Base-by-base conservation (phyloP, 2,329 filamentous ascomycete genomes). In the Apiospora saccharicola region DNA sequence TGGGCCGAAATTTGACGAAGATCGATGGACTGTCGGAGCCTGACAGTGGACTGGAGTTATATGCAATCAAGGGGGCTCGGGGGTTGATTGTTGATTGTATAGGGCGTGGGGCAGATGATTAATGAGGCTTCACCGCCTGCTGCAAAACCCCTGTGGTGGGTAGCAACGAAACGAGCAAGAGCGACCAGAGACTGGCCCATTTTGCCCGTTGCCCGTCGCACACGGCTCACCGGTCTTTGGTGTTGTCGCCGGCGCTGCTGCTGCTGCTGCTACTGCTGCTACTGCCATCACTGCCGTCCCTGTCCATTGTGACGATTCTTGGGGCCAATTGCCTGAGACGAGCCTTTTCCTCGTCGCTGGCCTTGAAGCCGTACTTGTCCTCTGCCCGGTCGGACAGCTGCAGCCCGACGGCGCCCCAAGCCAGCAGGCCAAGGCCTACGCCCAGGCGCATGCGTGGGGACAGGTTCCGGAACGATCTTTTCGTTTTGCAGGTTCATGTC, bases 331-430 rank as follows among this genome's bases (percentile, higher is more conserved):
- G 86, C 68, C 90, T 86, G 74, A 97, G 81, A 16, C 89, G 88
- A 73, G 90, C 89, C 80, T 90, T 91, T 79, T 97, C 94, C 78
- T 92, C 86, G 74, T 94, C 90, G 0, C 90, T 92, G 1, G 95
- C 90, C 51, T 88, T 90, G 81, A 94, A 88, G 8, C 93, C 93
- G 73, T 95, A 88, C 57, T 88, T 90, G 79, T 93, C 88, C 82
- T 96, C 95, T 22, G 92, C 90, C 72, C 87, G 86, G 79, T 96
- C 93, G 6, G 92, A 90, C 24, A 93, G 79, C 79, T 92, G 91
- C n/a, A 96, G 86, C 22, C 94, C 95, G 53, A 90, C 84, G 53
- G 86, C 84, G 19, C 94, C 94, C 90, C 94, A 98, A 46, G 89
- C 89, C 79, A 98, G 90, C 75, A 97, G 83, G 77, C 91, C 92